phyloP scores from a whole-genome alignment of 306 rosid genomes.

The Quercus wislizeni region DNA sequence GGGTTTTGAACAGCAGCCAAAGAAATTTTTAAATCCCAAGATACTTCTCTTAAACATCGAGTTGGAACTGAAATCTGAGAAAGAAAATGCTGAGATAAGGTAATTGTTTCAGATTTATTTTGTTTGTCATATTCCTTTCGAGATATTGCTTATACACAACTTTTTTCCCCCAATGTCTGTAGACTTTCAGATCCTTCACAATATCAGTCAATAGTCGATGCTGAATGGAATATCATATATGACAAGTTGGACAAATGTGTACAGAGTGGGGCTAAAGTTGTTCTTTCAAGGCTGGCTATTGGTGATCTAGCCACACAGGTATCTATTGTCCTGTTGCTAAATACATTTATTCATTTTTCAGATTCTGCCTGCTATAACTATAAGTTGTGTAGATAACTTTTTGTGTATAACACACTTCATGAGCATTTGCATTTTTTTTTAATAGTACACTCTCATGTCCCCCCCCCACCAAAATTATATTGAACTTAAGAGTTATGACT shows the following conservation, averaged over 20 bases:
- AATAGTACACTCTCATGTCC: not conserved
- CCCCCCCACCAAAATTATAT: not conserved
- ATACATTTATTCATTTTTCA: not conserved
- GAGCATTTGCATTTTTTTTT: not conserved
- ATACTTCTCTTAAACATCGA: slow-evolving; percentile 80
- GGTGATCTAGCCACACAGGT: slow-evolving; percentile 99
- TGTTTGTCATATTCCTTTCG: not conserved
- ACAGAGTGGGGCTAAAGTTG: slow-evolving; percentile 90
- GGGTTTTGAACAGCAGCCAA: slow-evolving; percentile 98
- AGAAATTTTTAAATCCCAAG: slow-evolving; percentile 80
- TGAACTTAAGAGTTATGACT: not conserved
- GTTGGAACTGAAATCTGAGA: slow-evolving; percentile 97
- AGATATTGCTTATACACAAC: slow-evolving; percentile 9
- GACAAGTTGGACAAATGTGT: slow-evolving; percentile 96
- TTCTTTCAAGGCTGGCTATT: slow-evolving; percentile 96
- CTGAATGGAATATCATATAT: slow-evolving; percentile 98
- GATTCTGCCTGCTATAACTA: not conserved
- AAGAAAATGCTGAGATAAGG: slow-evolving; percentile 99
- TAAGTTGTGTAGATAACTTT: not conserved
- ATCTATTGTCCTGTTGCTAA: slow-evolving; percentile 10
- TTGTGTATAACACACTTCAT: not conserved
- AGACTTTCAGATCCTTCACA: slow-evolving; percentile 96
- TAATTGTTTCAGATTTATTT: slow-evolving; percentile 14
- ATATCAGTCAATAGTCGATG: slow-evolving; percentile 98
- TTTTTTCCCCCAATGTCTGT: slow-evolving; percentile 20